A percentile compares a stretch with the other conserved stretches of the same genome.
These are phyloP conservation scores for Annulohypoxylon truncatum DNA, from an alignment of 2,329 filamentous ascomycete species.

Conservation along the genomic window DNA sequence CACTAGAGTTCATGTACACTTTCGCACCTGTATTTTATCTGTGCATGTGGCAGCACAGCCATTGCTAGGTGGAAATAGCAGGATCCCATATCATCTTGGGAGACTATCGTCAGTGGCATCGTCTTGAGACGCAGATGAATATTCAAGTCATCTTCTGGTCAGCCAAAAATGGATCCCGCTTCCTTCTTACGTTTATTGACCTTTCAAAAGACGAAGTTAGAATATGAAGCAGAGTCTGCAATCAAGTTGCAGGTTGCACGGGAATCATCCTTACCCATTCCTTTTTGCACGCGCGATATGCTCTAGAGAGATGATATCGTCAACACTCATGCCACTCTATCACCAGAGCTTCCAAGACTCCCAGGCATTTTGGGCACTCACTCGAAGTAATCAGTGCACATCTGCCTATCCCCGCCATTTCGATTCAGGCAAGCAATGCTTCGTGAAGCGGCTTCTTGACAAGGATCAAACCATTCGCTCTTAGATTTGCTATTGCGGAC, in stretches of 20 bases:
- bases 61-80: not conserved
- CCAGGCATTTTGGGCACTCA: conserved; percentile 58
- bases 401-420: conserved; percentile 85
- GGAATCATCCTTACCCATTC: conserved; percentile 74
- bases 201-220: conserved; percentile 39
- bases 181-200: conserved; percentile 50
- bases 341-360: not conserved
- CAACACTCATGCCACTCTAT: conserved; percentile 1
- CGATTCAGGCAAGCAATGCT: conserved; percentile 90
- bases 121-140: not conserved
- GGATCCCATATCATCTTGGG: not conserved
- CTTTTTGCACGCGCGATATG: conserved; percentile 95
- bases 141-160: not conserved
- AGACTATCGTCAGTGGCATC: not conserved
- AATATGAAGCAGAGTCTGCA: not conserved
- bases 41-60: not conserved
- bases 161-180: conserved; percentile 40
- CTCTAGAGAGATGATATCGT: conserved; percentile 62
- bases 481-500: conserved; percentile 74
- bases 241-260: not conserved
- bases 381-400: conserved; percentile 98
- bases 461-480: conserved; percentile 94
- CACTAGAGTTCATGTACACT: not conserved
- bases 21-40: no score
- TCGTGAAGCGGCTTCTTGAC: conserved; percentile 87